Evolutionary conservation across 148 eudicot genomes (phyloP).

Genomic region (Oxyria digyna): DNA sequence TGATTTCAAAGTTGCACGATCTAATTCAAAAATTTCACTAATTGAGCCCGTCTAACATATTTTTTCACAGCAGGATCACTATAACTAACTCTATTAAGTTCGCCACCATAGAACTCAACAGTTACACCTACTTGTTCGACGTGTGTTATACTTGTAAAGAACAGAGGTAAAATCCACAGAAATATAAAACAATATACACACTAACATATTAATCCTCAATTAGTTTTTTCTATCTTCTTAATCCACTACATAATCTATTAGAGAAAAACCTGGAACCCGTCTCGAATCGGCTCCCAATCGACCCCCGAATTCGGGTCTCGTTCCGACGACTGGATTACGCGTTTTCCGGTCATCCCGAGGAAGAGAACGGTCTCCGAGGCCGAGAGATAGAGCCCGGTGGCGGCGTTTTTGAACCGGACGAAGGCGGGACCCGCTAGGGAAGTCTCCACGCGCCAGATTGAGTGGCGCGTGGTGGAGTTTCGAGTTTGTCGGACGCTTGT

Average conservation of each 20-base stretch:
- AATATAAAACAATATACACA: too few species aligned
- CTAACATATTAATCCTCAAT: too few species aligned
- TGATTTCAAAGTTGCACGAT: neutral
- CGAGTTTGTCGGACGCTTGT: slow-evolving; percentile 47
- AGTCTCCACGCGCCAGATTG: slow-evolving; percentile 58
- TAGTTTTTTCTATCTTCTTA: too few species aligned
- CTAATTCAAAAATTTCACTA: too few species aligned
- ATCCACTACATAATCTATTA: too few species aligned
- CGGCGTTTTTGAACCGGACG: slow-evolving; percentile 39
- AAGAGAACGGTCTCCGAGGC: slow-evolving; percentile 44
- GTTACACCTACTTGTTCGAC: slow-evolving; percentile 14
- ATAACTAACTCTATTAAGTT: slow-evolving; percentile 12
- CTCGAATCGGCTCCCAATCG: slow-evolving; percentile 64
- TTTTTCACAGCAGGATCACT: neutral
- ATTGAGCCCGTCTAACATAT: too few species aligned
- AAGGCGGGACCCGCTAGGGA: slow-evolving; percentile 17
- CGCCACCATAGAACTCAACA: slow-evolving; percentile 14
- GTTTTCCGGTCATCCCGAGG: slow-evolving; percentile 64
- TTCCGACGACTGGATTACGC: slow-evolving; percentile 29
- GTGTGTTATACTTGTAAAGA: too few species aligned
- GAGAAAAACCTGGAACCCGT: slow-evolving; percentile 58
- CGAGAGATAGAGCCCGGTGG: slow-evolving; percentile 40
- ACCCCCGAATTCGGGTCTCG: neutral
- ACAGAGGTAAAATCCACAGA: too few species aligned
- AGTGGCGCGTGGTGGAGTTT: slow-evolving; percentile 23